Evolutionary conservation across 2,329 filamentous ascomycete genomes (phyloP).

Genomic region (Monosporascus sp.): DNA sequence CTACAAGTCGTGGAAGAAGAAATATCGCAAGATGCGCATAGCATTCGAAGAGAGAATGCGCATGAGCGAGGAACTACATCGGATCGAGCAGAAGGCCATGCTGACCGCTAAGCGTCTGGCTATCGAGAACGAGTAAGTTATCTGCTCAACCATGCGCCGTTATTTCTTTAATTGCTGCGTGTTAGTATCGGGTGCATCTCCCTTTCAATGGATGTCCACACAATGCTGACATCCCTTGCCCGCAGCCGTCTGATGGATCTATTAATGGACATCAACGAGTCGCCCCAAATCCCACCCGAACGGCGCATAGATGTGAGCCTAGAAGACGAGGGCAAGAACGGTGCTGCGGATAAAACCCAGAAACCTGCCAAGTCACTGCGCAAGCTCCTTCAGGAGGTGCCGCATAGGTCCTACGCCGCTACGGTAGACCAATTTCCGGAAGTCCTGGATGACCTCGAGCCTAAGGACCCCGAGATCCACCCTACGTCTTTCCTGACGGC

Average conservation of each 20-base stretch:
- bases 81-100: constrained; percentile 73
- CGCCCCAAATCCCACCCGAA: constrained; percentile 67
- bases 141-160: not conserved
- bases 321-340: constrained; percentile 34
- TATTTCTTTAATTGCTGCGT: constrained; percentile 8
- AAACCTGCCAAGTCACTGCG: constrained; percentile 42
- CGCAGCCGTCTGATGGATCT: constrained; percentile 79
- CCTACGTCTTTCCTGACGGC: constrained; percentile 63
- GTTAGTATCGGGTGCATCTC: constrained; percentile 6
- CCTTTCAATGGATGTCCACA: not conserved
- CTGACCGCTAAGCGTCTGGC: constrained; percentile 77
- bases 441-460: constrained; percentile 42
- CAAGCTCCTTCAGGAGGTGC: constrained; percentile 46
- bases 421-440: constrained; percentile 60
- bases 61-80: constrained; percentile 76
- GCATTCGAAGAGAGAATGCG: constrained; percentile 73
- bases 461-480: constrained; percentile 45
- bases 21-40: constrained; percentile 87
- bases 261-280: constrained; percentile 83
- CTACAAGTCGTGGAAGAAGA: constrained; percentile 77
- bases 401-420: constrained; percentile 45
- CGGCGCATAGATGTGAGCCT: constrained; percentile 68
- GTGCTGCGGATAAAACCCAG: constrained; percentile 31
- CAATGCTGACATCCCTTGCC: constrained; percentile 12
- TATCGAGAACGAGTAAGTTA: constrained; percentile 82